A percentile compares a stretch with the other conserved stretches of the same genome.
phyloP scores from a whole-genome alignment of 1,284 basidiomycete genomes.

The Rhizoctonia solani region DNA sequence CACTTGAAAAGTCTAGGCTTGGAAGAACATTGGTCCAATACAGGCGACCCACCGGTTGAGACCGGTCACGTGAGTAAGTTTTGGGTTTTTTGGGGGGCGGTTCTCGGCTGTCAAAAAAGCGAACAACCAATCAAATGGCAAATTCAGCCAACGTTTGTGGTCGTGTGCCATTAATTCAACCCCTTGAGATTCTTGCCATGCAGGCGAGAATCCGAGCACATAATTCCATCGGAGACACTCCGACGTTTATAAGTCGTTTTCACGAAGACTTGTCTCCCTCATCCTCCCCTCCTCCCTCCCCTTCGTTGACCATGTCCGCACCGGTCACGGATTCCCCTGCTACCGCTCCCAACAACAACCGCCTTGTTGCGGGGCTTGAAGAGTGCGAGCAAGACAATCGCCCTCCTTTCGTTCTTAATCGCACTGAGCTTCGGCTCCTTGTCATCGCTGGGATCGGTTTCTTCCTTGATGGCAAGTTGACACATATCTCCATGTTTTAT shows the following conservation, averaged over 20 bases:
- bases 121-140: constrained; percentile 19
- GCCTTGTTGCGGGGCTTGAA: constrained; percentile 38
- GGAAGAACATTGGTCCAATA: background rate
- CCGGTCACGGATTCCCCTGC: background rate
- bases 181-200: constrained; percentile 18
- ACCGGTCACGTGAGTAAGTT: background rate
- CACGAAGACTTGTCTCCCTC: background rate
- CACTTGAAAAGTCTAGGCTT: background rate
- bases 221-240: no score
- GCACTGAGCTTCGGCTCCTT: constrained; percentile 59
- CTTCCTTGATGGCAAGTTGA: constrained; percentile 64
- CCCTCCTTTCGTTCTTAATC: constrained; percentile 54
- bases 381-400: constrained; percentile 45
- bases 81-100: background rate
- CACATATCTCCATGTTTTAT: constrained; percentile 1
- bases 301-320: background rate
- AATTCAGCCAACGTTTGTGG: constrained; percentile 12
- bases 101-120: background rate
- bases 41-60: background rate
- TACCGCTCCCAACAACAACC: constrained; percentile 1
- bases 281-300: constrained; percentile 7
- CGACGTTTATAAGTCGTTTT: background rate
- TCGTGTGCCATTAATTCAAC: constrained; percentile 32
- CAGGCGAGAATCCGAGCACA: constrained; percentile 15
- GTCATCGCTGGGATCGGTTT: constrained; percentile 68